Evolutionary conservation across 2,329 filamentous ascomycete species (phyloP), one percentile per base, ranked within the genome.

Genomic region (Ascocoryne sarcoides): DNA sequence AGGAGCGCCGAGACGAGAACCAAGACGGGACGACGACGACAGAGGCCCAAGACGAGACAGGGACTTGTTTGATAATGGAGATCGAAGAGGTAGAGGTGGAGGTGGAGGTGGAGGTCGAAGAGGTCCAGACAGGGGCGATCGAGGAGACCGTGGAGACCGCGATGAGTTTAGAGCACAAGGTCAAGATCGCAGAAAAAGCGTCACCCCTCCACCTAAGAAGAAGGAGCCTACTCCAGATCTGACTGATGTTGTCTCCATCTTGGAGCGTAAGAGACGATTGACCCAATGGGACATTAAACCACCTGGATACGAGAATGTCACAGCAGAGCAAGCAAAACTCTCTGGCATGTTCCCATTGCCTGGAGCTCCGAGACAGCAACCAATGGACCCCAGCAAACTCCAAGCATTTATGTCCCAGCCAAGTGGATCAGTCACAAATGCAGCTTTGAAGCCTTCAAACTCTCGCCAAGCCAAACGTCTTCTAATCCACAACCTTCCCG

Each of bases 221-320:
- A 83, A 86, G 62, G 92, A 98, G 64, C 87, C 92, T 5, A 98
- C 92, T 1, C 93, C 92, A 26, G 93, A 99, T 62, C 70, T 99
- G 59, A 42, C 89, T 45, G 79, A 93, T 56, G 69, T 93, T 44
- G 70, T 83, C n/a, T 76, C 87, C 3, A 72, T 99, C 44, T 69
- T 88, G 48, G 82, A 90, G 58, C 82, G 90, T 55, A 92, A 89
- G 70, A 82, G 93, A 53, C 83, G 92, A 44, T 69, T 98, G 70
- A 96, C 89, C 26, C 93, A 98, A 64, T 99, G 92, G 92, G 93
- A 99, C 62, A 95, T 98, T 63, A 98, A 98, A 67, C 92, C 92
- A 4, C 86, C 88, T 12, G 90, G 92, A 32, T 99, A 99, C 59
- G 93, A 98, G 60, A 94, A 92, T 63, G 90, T 99, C 50, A 95